Evolutionary conservation across 2,329 filamentous ascomycete genomes (phyloP).

Genomic region (Nemania serpens): DNA sequence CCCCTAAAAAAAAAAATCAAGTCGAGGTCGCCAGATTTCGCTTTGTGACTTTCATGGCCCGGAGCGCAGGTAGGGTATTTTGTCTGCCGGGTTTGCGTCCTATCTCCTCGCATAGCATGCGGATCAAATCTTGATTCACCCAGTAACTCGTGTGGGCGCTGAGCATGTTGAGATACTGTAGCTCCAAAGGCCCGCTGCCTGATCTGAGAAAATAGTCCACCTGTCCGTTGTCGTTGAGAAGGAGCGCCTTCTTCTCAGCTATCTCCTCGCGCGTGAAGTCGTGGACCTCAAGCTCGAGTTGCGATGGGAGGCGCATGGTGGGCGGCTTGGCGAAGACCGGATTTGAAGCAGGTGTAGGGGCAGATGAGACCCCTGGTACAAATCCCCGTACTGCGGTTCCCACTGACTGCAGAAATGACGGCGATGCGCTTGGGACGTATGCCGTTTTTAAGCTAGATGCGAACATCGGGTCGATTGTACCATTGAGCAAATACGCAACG

Average conservation of each 20-base stretch:
- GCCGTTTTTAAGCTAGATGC: conserved; percentile 76
- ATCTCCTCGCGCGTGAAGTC: conserved; percentile 92
- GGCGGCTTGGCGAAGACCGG: conserved; percentile 43
- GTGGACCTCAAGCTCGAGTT: conserved; percentile 92
- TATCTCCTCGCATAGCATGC: conserved; percentile 87
- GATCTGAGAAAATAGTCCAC: conserved; percentile 88
- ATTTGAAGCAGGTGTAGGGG: conserved; percentile 40
- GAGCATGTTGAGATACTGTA: conserved; percentile 97
- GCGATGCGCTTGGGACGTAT: conserved; percentile 74
- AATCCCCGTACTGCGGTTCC: conserved; percentile 66
- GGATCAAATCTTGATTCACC: conserved; percentile 83
- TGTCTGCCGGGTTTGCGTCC: conserved; percentile 73
- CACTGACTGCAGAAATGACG: conserved; percentile 68
- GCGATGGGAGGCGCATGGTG: conserved; percentile 59
- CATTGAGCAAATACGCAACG: conserved; percentile 91
- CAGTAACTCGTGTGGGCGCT: conserved; percentile 96
- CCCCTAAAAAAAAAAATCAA: conserved; percentile 12
- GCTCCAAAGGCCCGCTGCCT: conserved; percentile 84
- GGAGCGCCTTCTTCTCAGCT: conserved; percentile 82
- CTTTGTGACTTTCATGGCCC: conserved; percentile 59
- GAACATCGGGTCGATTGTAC: conserved; percentile 82
- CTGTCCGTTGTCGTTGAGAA: conserved; percentile 96
- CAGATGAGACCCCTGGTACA: conserved; percentile 55
- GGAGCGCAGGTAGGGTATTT: conserved; percentile 61
- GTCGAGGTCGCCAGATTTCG: conserved; percentile 35